Conservation (phyloP, 108 stramenopile genomes). For the Cyclotella choctawhatcheeana region DNA sequence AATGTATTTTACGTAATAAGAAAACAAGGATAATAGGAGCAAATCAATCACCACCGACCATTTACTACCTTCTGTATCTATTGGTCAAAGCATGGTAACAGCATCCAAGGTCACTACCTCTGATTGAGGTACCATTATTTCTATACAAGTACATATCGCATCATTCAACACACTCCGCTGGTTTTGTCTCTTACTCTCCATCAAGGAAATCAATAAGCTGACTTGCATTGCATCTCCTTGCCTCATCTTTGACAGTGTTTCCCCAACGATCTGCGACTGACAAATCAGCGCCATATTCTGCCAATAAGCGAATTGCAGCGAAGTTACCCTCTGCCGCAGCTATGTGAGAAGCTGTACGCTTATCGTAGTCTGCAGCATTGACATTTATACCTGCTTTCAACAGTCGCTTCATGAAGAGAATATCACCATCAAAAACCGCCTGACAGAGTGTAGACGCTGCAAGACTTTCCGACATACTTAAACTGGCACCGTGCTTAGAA, state of each 20-base stretch:
- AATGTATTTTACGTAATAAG: no score
- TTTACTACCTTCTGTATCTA: no score
- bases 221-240: slow-evolving; percentile 26
- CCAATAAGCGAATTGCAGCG: slow-evolving; percentile 50
- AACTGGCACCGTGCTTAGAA: slow-evolving; percentile 40
- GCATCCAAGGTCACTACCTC: no score
- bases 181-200: background rate
- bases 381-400: slow-evolving; percentile 58
- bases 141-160: no score
- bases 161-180: no score
- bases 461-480: slow-evolving; percentile 48
- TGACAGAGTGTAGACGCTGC: slow-evolving; percentile 59
- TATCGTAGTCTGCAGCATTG: slow-evolving; percentile 66
- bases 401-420: slow-evolving; percentile 44
- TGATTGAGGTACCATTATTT: no score
- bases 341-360: slow-evolving; percentile 58
- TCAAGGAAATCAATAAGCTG: slow-evolving; percentile 22
- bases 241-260: slow-evolving; percentile 47
- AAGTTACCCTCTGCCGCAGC: slow-evolving; percentile 64
- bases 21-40: no score
- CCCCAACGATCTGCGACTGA: slow-evolving; percentile 58
- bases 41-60: no score
- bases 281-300: slow-evolving; percentile 58
- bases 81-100: no score
- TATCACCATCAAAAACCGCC: slow-evolving; percentile 57